Evolutionary conservation across 2,329 filamentous ascomycete species (phyloP).

Genomic region (Colletotrichum sidae): DNA sequence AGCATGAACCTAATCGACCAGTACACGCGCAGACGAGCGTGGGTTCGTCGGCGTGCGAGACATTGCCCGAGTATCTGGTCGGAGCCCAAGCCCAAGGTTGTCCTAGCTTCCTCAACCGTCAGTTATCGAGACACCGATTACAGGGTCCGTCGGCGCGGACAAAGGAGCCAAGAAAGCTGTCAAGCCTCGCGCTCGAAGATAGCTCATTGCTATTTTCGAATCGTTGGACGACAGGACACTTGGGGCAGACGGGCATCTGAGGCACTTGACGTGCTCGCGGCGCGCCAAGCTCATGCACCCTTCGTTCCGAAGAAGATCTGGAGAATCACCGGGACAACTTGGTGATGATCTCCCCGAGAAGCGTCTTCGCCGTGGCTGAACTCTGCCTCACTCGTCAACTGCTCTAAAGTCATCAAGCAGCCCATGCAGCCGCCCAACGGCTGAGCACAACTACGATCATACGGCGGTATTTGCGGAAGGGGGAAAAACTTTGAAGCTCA

Average conservation of each 20-base stretch:
- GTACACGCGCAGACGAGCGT: neutral
- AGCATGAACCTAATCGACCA: constrained; percentile 10
- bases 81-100: neutral
- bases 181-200: constrained; percentile 13
- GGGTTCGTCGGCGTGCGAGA: neutral
- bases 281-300: too few species aligned
- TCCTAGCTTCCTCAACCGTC: constrained; percentile 9
- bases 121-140: neutral
- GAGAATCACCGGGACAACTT: too few species aligned
- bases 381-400: neutral
- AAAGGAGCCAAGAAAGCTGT: constrained; percentile 22
- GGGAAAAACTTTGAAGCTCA: neutral
- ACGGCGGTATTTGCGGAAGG: constrained; percentile 2
- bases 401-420: too few species aligned
- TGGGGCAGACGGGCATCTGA: too few species aligned
- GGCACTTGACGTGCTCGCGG: too few species aligned
- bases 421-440: too few species aligned
- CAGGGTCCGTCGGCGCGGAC: constrained; percentile 14
- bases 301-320: too few species aligned
- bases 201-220: neutral
- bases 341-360: too few species aligned
- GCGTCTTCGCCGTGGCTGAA: neutral
- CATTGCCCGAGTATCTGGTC: neutral
- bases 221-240: too few species aligned
- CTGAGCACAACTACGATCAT: neutral